These are phyloP conservation scores for Pulveroboletus frians DNA, from an alignment of 768 basidiomycete genomes.

Conservation along the genomic window DNA sequence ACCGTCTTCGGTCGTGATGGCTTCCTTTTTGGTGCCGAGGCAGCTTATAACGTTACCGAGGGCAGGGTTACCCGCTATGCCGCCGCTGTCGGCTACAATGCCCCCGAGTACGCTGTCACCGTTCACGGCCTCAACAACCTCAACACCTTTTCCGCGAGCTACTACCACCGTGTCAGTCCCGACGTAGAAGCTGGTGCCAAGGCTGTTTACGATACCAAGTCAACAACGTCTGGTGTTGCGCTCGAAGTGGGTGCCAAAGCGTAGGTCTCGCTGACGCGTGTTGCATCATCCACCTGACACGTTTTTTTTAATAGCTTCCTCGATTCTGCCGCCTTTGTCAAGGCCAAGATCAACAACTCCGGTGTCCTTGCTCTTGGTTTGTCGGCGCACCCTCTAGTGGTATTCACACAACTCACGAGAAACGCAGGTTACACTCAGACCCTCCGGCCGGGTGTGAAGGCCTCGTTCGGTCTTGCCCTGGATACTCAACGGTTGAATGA, in stretches of 20 bases:
- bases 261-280: slow-evolving; percentile 40
- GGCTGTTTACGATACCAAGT: slow-evolving; percentile 94
- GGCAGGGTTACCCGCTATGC: slow-evolving; percentile 91
- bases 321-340: slow-evolving; percentile 86
- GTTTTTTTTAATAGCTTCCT: slow-evolving; percentile 49
- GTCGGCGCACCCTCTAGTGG: slow-evolving; percentile 6
- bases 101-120: slow-evolving; percentile 93
- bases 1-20: slow-evolving; percentile 94
- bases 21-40: slow-evolving; percentile 94
- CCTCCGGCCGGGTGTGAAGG: slow-evolving; percentile 90
- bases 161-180: slow-evolving; percentile 92
- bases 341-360: slow-evolving; percentile 98
- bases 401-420: slow-evolving; percentile 8
- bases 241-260: slow-evolving; percentile 96
- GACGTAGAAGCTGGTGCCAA: slow-evolving; percentile 95
- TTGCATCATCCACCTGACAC: not conserved
- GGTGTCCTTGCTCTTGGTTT: slow-evolving; percentile 84
- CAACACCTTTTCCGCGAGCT: slow-evolving; percentile 88
- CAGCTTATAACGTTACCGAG: slow-evolving; percentile 93
- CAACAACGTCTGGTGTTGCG: slow-evolving; percentile 76
- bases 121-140: slow-evolving; percentile 93
- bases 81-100: slow-evolving; percentile 89
- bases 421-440: slow-evolving; percentile 79
- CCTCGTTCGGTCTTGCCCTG: slow-evolving; percentile 88
- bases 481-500: slow-evolving; percentile 93